phyloP scores from a whole-genome alignment of 805 yeast species.

The Nakazawaea ishiwadae region DNA sequence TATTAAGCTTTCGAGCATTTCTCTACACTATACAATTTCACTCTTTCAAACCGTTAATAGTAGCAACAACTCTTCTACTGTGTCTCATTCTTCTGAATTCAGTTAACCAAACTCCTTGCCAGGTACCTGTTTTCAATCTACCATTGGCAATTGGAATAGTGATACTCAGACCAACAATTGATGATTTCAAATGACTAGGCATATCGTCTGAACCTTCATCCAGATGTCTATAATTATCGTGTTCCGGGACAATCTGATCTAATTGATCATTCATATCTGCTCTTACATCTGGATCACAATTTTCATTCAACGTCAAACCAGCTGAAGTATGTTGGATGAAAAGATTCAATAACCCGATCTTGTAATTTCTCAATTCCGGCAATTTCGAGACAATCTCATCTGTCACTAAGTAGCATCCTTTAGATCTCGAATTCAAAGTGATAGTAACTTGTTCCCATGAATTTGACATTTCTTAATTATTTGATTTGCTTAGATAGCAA shows the following conservation, averaged over 20 bases:
- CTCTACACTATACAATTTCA: no score
- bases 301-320: slow-evolving; percentile 71
- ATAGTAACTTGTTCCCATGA: slow-evolving; percentile 61
- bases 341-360: slow-evolving; percentile 59
- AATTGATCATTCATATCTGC: slow-evolving; percentile 61
- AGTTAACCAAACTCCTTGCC: slow-evolving; percentile 80
- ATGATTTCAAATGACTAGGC: slow-evolving; percentile 75
- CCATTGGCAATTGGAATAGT: slow-evolving; percentile 71
- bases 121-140: slow-evolving; percentile 65
- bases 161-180: slow-evolving; percentile 57
- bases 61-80: slow-evolving; percentile 63
- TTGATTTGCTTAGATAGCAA: no score
- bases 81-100: slow-evolving; percentile 69
- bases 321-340: slow-evolving; percentile 81
- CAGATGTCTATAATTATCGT: slow-evolving; percentile 51
- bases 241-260: slow-evolving; percentile 66
- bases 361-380: slow-evolving; percentile 56
- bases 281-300: slow-evolving; percentile 76
- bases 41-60: slow-evolving; percentile 56
- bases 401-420: slow-evolving; percentile 70
- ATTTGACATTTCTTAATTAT: background rate
- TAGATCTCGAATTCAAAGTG: slow-evolving; percentile 48
- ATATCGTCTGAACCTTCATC: slow-evolving; percentile 84
- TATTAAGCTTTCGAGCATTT: no score
- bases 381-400: slow-evolving; percentile 53